A percentile compares a stretch with the other conserved stretches of the same genome.
phyloP scores from a whole-genome alignment of 1,284 basidiomycete species.

The Xerocomus minutiporus region DNA sequence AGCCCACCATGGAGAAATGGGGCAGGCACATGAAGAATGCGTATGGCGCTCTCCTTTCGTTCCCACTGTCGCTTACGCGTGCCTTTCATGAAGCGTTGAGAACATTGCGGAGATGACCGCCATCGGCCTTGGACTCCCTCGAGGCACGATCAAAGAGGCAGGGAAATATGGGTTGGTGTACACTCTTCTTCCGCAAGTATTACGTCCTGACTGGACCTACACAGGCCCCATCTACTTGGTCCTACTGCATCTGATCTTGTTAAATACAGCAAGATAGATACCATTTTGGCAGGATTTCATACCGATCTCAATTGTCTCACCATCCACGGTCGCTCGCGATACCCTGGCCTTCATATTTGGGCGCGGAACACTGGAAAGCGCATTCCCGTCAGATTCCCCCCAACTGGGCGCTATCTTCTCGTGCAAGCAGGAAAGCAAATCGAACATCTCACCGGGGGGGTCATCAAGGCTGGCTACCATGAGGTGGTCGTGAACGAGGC shows the following conservation, averaged over 20 bases:
- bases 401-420: constrained; percentile 65
- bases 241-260: constrained; percentile 85
- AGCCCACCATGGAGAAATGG: constrained; percentile 72
- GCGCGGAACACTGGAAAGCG: constrained; percentile 86
- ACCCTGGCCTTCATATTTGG: constrained; percentile 85
- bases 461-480: constrained; percentile 89
- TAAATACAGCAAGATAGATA: constrained; percentile 72
- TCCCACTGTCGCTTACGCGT: not conserved
- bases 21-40: constrained; percentile 80
- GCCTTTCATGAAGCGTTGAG: constrained; percentile 48
- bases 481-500: constrained; percentile 85
- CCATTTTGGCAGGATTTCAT: constrained; percentile 89
- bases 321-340: constrained; percentile 86
- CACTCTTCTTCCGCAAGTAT: not conserved
- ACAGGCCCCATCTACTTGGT: constrained; percentile 81
- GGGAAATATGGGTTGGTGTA: constrained; percentile 71
- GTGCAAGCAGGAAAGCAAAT: constrained; percentile 92
- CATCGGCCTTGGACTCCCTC: constrained; percentile 70
- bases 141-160: constrained; percentile 65
- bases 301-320: constrained; percentile 81
- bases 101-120: constrained; percentile 80
- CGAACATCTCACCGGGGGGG: constrained; percentile 81
- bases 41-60: constrained; percentile 42
- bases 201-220: not conserved
- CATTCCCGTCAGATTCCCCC: constrained; percentile 77